Evolutionary conservation across 164 flowering plant genomes (phyloP), one percentile per base, ranked within the genome.

Genomic region (Chloranthus sessilifolius): DNA sequence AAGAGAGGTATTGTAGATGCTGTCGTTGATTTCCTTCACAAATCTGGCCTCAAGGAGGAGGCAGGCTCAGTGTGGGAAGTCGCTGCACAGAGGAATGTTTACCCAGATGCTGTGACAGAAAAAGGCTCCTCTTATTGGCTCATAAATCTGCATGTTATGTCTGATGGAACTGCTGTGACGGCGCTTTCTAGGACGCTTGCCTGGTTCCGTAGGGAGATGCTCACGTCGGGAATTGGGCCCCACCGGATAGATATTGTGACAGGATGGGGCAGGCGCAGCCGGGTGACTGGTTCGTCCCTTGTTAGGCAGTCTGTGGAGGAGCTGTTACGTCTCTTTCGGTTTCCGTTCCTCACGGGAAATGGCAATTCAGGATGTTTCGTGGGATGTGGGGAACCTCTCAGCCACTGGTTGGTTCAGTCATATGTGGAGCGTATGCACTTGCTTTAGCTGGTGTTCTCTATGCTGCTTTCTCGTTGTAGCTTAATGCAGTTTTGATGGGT

Each of bases 51-150:
- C 29, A 94, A 88, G 59, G 99, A 94, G 60, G 97, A 89, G 65
- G 99, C 97, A 19, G 89, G 95, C 1, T 86, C 86, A 0, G 87
- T 94, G 1, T 94, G 97, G 99, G 99, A 94, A 63, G 95, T 82
- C n/a, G 97, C 95, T 28, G 95, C 89, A 22, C 67, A 67, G 59
- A 86, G 71, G 72, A 86, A 84, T 65, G 88, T 94, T 5, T 94
- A 89, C 38, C 96, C 97, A 0, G 95, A 89, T 54, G 92, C 85
- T 2, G 77, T 92, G 10, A 77, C 54, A 33, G 83, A 83, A 78
- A 89, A 84, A 59, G 69, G 87, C 38, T 68, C 85, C 11, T 71
- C 76, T 38, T 84, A 84, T 61, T 92, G 97, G 97, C 88, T 92
- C 37, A 88, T 92, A 10, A 88, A 92, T 56, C 80, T 94, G n/a